phyloP scores from a whole-genome alignment of 805 yeast genomes.

The Jamesozyma piceae region DNA sequence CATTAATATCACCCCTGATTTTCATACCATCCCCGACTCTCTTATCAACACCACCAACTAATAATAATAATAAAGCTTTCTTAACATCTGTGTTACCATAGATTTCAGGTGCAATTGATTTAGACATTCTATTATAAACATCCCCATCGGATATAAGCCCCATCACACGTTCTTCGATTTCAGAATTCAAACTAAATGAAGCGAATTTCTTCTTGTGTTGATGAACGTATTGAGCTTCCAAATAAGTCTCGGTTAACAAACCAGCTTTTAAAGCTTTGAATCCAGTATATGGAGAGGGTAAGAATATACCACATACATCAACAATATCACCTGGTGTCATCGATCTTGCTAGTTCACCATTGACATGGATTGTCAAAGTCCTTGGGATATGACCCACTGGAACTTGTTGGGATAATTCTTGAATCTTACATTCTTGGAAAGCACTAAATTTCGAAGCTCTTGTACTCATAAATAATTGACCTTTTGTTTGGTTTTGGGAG shows the following conservation, averaged over 20 bases:
- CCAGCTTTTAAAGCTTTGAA: constrained; percentile 90
- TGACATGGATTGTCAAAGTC: constrained; percentile 73
- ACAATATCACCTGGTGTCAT: constrained; percentile 92
- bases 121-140: constrained; percentile 69
- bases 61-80: constrained; percentile 71
- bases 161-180: constrained; percentile 46
- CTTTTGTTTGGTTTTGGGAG: constrained; percentile 66
- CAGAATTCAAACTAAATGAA: constrained; percentile 47
- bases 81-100: constrained; percentile 90
- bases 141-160: constrained; percentile 52
- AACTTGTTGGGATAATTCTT: constrained; percentile 90
- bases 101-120: constrained; percentile 95
- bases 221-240: constrained; percentile 75
- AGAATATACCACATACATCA: constrained; percentile 82
- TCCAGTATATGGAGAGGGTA: constrained; percentile 95
- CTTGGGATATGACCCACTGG: constrained; percentile 98
- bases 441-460: constrained; percentile 93
- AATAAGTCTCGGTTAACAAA: constrained; percentile 81
- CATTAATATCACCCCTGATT: constrained; percentile 93
- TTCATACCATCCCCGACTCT: constrained; percentile 93
- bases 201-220: constrained; percentile 89
- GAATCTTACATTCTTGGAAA: constrained; percentile 91
- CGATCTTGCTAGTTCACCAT: constrained; percentile 80
- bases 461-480: constrained; percentile 84
- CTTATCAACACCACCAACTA: constrained; percentile 94